phyloP scores from a whole-genome alignment of 2,329 filamentous ascomycete genomes.

The Scedosporium minutisporum region DNA sequence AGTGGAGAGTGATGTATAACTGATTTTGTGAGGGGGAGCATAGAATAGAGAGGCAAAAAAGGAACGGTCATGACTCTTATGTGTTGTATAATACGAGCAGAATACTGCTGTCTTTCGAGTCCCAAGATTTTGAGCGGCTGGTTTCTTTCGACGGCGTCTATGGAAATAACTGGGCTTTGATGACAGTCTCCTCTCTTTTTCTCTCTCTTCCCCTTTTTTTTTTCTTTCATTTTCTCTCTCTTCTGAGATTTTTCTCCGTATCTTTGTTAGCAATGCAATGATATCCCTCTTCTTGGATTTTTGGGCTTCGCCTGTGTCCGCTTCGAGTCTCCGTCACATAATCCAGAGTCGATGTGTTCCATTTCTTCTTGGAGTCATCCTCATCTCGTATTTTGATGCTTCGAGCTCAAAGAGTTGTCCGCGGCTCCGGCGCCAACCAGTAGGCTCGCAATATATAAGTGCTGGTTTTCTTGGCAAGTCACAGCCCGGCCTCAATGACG shows the following conservation, averaged over 20 bases:
- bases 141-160: slow-evolving; percentile 2
- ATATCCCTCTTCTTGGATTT: background rate
- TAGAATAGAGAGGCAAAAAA: slow-evolving; percentile 2
- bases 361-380: too few species aligned
- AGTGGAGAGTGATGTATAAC: background rate
- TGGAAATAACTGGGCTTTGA: background rate
- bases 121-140: slow-evolving; percentile 4
- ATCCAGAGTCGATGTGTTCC: too few species aligned
- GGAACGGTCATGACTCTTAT: background rate
- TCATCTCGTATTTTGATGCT: too few species aligned
- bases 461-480: too few species aligned
- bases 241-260: background rate
- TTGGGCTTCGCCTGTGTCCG: background rate
- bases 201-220: background rate
- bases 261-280: background rate
- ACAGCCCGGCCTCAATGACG: too few species aligned
- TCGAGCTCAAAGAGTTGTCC: too few species aligned
- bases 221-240: slow-evolving; percentile 4
- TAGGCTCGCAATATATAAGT: too few species aligned
- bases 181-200: background rate
- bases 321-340: too few species aligned
- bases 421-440: too few species aligned
- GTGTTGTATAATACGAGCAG: slow-evolving; percentile 5
- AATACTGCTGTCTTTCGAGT: slow-evolving; percentile 7
- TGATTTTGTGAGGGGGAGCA: background rate